Conservation (phyloP, 768 basidiomycete species). For the Lactarius deliciosus region DNA sequence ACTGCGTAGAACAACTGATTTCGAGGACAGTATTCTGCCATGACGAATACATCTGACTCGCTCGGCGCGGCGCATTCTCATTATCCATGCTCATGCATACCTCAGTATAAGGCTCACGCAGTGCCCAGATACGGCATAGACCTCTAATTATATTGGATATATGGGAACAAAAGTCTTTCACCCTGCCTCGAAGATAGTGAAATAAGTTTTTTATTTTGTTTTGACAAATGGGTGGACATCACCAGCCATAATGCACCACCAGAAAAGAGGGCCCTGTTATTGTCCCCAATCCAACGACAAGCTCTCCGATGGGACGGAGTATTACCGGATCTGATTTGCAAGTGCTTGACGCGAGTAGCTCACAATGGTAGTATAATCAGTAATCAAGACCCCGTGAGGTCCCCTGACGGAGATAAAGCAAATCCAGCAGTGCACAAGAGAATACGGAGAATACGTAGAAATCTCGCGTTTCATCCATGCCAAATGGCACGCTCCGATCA, state of each 20-base stretch:
- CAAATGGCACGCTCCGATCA: not conserved
- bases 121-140: not conserved
- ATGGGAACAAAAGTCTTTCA: not conserved
- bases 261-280: not conserved
- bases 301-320: not conserved
- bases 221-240: not conserved
- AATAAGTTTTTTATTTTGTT: not conserved
- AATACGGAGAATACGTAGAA: not conserved
- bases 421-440: not conserved
- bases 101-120: not conserved
- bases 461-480: not conserved
- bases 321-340: not conserved
- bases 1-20: not conserved
- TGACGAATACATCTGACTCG: not conserved
- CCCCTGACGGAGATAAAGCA: not conserved
- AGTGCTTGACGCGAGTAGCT: not conserved
- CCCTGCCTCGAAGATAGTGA: not conserved
- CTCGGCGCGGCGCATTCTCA: not conserved
- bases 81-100: not conserved
- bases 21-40: not conserved
- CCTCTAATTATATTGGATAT: not conserved
- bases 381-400: not conserved
- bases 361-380: not conserved
- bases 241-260: not conserved
- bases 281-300: not conserved